phyloP scores from a whole-genome alignment of 2,329 filamentous ascomycete genomes.

The Pseudopyrenochaeta lycopersici region DNA sequence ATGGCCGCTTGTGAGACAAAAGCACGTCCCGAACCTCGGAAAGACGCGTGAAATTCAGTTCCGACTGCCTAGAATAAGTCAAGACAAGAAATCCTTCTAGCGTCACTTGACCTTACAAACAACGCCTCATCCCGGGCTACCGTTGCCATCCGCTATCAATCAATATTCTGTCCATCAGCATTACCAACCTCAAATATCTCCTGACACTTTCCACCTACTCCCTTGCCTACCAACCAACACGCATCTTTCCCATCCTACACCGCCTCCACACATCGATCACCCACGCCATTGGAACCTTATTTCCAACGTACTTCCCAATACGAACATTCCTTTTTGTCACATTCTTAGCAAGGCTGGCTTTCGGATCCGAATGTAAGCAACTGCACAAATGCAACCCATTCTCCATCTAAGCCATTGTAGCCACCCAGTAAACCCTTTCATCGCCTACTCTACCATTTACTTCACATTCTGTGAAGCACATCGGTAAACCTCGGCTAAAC shows the following conservation, averaged over 20 bases:
- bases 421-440: background rate
- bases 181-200: constrained; percentile 10
- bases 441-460: constrained; percentile 11
- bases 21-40: constrained; percentile 32
- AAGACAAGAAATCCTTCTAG: constrained; percentile 33
- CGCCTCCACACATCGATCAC: constrained; percentile 3
- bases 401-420: constrained; percentile 7
- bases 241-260: constrained; percentile 1
- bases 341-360: constrained; percentile 4
- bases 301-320: constrained; percentile 3
- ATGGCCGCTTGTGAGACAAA: constrained; percentile 29
- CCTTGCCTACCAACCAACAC: constrained; percentile 16
- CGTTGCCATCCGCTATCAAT: constrained; percentile 14
- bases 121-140: constrained; percentile 18
- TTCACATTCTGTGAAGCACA: constrained; percentile 8
- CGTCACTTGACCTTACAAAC: constrained; percentile 39
- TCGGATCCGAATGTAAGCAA: constrained; percentile 12
- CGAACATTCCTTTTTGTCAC: constrained; percentile 1
- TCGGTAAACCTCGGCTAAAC: constrained; percentile 36
- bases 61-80: constrained; percentile 27
- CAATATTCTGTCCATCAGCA: constrained; percentile 15
- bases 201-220: constrained; percentile 13
- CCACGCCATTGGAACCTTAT: background rate
- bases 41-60: constrained; percentile 29
- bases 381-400: background rate